phyloP scores from a whole-genome alignment of 768 basidiomycete genomes.

The Hypsizygus marmoreus region DNA sequence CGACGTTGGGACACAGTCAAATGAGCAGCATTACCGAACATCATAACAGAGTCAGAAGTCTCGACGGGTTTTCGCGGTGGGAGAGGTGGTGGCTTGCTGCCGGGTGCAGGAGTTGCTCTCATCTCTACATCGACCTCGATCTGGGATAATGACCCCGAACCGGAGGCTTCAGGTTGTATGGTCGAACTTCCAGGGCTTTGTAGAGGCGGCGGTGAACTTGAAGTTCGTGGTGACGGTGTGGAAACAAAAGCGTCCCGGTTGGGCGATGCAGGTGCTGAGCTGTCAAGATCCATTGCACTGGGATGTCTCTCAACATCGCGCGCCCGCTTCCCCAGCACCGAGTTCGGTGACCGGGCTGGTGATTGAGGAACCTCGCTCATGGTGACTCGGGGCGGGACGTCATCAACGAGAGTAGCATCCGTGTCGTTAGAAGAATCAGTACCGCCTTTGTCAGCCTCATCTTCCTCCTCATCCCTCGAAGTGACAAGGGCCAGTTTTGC shows the following conservation, averaged over 20 bases:
- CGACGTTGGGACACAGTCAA: no score
- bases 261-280: slow-evolving; percentile 36
- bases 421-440: slow-evolving; percentile 87
- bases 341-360: slow-evolving; percentile 40
- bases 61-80: slow-evolving; percentile 54
- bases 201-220: slow-evolving; percentile 28
- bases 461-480: slow-evolving; percentile 87
- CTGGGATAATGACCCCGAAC: slow-evolving; percentile 25
- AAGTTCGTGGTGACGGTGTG: slow-evolving; percentile 27
- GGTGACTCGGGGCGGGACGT: slow-evolving; percentile 46
- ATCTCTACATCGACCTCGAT: slow-evolving; percentile 39
- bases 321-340: slow-evolving; percentile 71
- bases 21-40: slow-evolving; percentile 67
- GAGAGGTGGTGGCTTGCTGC: slow-evolving; percentile 54
- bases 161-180: slow-evolving; percentile 33
- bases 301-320: slow-evolving; percentile 48
- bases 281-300: slow-evolving; percentile 62
- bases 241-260: slow-evolving; percentile 36
- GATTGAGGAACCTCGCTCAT: slow-evolving; percentile 29
- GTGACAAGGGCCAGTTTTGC: slow-evolving; percentile 92
- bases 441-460: slow-evolving; percentile 68
- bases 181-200: slow-evolving; percentile 22
- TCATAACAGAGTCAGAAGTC: slow-evolving; percentile 77
- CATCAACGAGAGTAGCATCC: slow-evolving; percentile 87
- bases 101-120: slow-evolving; percentile 23